Evolutionary conservation across 2,329 filamentous ascomycete species (phyloP).

Genomic region (Verticillium isaacii): DNA sequence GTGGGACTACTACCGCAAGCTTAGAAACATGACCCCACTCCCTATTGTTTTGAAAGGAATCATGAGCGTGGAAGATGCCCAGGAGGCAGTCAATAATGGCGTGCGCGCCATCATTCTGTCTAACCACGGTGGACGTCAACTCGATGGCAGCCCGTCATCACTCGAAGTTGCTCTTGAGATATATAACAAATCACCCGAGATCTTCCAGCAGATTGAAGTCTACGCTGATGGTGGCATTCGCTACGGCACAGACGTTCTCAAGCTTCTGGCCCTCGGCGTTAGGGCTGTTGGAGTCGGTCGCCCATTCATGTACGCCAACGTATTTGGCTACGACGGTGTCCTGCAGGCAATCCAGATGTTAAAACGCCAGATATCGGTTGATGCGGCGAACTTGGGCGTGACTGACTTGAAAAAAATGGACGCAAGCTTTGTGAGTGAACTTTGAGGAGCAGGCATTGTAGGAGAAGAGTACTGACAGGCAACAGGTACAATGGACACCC

Average conservation of each 20-base stretch:
- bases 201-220: constrained; percentile 18
- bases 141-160: constrained; percentile 28
- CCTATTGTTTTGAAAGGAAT: constrained; percentile 38
- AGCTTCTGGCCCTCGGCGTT: constrained; percentile 34
- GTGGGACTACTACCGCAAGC: not conserved
- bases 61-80: constrained; percentile 32
- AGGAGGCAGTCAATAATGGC: constrained; percentile 28
- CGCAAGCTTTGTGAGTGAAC: not conserved
- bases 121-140: constrained; percentile 37
- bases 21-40: constrained; percentile 5
- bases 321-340: constrained; percentile 3
- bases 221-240: constrained; percentile 33
- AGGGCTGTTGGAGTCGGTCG: constrained; percentile 38
- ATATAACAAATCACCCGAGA: constrained; percentile 17
- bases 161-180: constrained; percentile 28
- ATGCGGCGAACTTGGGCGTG: constrained; percentile 2
- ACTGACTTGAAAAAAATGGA: not conserved
- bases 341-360: constrained; percentile 3
- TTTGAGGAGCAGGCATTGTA: not conserved
- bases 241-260: constrained; percentile 33
- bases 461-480: not conserved
- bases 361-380: constrained; percentile 3
- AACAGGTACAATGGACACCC: not conserved
- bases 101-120: constrained; percentile 34
- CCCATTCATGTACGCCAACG: constrained; percentile 16